Conservation (phyloP, 768 basidiomycete genomes). For the Chlorophyllum brunneum region DNA sequence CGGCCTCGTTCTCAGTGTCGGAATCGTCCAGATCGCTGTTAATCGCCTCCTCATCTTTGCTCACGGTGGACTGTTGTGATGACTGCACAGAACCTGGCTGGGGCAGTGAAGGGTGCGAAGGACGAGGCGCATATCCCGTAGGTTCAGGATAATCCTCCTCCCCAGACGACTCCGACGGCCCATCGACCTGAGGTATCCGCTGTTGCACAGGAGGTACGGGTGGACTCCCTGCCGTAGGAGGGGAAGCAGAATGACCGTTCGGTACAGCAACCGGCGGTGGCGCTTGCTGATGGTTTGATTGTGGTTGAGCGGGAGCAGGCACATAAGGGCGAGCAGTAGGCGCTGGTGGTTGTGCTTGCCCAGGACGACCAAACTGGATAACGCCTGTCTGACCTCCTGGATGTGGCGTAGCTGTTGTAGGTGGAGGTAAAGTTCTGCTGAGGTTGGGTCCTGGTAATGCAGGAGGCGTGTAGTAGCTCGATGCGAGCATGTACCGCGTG, state of each 20-base stretch:
- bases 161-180: conserved; percentile 68
- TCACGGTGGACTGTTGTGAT: conserved; percentile 26
- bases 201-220: conserved; percentile 21
- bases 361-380: conserved; percentile 45
- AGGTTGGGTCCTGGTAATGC: conserved; percentile 65
- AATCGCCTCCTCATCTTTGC: conserved; percentile 74
- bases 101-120: conserved; percentile 75
- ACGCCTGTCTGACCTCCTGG: conserved; percentile 58
- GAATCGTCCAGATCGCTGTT: conserved; percentile 97
- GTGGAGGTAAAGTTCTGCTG: conserved; percentile 44
- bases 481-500: conserved; percentile 53
- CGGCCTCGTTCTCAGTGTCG: conserved; percentile 83
- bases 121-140: conserved; percentile 60
- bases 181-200: conserved; percentile 77
- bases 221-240: conserved; percentile 12
- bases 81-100: conserved; percentile 44
- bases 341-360: conserved; percentile 22
- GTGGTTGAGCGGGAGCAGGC: conserved; percentile 8
- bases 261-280: conserved; percentile 12
- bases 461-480: conserved; percentile 41
- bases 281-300: conserved; percentile 1
- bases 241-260: conserved; percentile 13
- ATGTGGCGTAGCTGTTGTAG: conserved; percentile 38
- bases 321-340: conserved; percentile 13
- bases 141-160: conserved; percentile 64